Evolutionary conservation across 768 basidiomycete species (phyloP).

Genomic region (Tephrocybe sp.): DNA sequence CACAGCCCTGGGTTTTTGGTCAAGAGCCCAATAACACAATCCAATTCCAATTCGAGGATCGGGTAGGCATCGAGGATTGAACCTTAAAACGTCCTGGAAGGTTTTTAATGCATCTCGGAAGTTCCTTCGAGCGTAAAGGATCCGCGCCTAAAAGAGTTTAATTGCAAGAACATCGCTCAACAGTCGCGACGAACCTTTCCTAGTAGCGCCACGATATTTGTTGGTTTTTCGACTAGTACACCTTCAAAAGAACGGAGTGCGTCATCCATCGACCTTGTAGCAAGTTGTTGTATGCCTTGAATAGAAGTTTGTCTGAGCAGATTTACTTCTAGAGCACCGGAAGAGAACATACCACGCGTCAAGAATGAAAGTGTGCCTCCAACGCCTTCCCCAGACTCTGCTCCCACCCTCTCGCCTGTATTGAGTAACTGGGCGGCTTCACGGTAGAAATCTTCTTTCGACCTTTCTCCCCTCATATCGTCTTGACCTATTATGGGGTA

Average conservation of each 20-base stretch:
- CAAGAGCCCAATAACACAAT: constrained; percentile 88
- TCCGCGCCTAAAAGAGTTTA: constrained; percentile 59
- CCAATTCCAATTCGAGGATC: constrained; percentile 97
- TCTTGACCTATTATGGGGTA: constrained; percentile 53
- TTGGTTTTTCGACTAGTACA: constrained; percentile 74
- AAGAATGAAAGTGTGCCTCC: constrained; percentile 58
- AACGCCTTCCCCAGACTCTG: constrained; percentile 58
- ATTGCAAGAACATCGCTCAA: not conserved
- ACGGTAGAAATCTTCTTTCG: constrained; percentile 65
- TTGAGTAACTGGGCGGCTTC: constrained; percentile 73
- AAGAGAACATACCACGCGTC: constrained; percentile 57
- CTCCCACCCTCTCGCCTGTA: constrained; percentile 47
- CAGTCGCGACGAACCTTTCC: constrained; percentile 62
- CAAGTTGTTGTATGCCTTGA: constrained; percentile 78
- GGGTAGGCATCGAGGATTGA: constrained; percentile 77
- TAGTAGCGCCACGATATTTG: constrained; percentile 82
- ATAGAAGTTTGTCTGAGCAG: not conserved
- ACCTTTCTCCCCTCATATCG: constrained; percentile 50
- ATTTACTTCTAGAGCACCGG: not conserved
- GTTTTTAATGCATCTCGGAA: constrained; percentile 77
- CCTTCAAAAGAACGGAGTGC: constrained; percentile 80
- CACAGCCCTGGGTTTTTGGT: constrained; percentile 77
- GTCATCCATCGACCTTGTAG: constrained; percentile 76
- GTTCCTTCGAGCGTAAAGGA: constrained; percentile 76
- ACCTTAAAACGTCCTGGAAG: constrained; percentile 81